Conservation (phyloP, 306 rosid genomes). For the Luffa aegyptiaca region DNA sequence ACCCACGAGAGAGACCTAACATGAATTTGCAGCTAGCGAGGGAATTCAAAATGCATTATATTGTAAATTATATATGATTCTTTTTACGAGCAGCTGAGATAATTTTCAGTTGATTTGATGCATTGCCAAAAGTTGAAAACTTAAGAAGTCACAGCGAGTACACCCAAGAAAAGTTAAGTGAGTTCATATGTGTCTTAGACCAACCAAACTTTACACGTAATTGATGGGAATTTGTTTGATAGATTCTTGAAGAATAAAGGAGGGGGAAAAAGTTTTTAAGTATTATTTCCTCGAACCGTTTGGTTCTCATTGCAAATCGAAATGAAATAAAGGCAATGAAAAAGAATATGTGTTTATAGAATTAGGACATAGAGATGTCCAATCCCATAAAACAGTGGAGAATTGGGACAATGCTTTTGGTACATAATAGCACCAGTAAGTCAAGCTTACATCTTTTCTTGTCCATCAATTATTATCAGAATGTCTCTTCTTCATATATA, state of each 20-base stretch:
- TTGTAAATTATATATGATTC: neutral
- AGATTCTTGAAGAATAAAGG: neutral
- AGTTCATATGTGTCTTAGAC: neutral
- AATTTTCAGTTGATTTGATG: neutral
- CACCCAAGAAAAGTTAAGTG: neutral
- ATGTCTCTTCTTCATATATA: neutral
- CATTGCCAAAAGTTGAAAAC: neutral
- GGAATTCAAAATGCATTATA: neutral
- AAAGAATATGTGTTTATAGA: neutral
- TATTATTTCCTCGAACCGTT: neutral
- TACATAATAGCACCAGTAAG: conserved; percentile 4
- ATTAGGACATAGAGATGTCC: conserved; percentile 2
- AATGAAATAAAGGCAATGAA: neutral
- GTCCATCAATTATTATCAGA: conserved; percentile 2
- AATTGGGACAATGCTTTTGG: neutral
- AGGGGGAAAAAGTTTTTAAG: neutral
- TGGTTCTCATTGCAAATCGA: neutral
- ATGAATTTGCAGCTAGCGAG: neutral
- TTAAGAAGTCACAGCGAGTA: neutral
- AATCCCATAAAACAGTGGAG: neutral
- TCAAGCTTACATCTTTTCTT: conserved; percentile 3
- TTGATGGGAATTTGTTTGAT: conserved; percentile 4
- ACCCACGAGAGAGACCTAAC: neutral
- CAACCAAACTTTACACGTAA: neutral
- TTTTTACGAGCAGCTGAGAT: neutral